Base-by-base conservation (phyloP, 148 eudicot species). In the Selenicereus undatus region DNA sequence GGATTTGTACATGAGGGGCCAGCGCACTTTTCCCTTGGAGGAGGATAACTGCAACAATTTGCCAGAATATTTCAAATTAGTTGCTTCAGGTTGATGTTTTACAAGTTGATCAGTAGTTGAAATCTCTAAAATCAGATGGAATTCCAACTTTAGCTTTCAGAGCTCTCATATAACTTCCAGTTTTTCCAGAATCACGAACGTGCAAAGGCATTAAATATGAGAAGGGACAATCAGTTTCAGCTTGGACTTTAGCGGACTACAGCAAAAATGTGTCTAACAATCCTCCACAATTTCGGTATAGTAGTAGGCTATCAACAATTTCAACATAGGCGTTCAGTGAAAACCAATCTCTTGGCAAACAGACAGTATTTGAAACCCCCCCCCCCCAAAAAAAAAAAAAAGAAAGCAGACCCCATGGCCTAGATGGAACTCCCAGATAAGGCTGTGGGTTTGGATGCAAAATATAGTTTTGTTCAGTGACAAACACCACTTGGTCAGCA, bases 11-110 rank as follows among this genome's bases (percentile, higher is more conserved):
- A 95, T 2, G 85, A 85, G 29, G 98, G 94, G 42, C 92, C 94
- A 39, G 88, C 94, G 83, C 98, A 95, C 74, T 81, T 91, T 84
- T 95, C 97, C 22, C 98, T 91, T 1, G 96, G 93, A 64, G 93
- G 92, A 54, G 98, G 98, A 82, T 93, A 93, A 73, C 98, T 95
- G 88, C 80, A 81, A 83, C 66, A 71, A n/a, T 27, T 77, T 65
- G 17, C 74, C 56, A 12, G 18, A 62, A 60, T 48, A 58, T 21
- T 32, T 26, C 71, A 36, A 4, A 77, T 54, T 5, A 62, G 36
- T 51, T 52, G 65, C n/a, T 50, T 9, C 20, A 24, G 13, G 45
- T 27, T 42, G 8, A 64, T 64, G 69, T 20, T 24, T 24, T n/a
- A 9, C 65, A 9, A 24, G 0, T 48, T 74, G 35, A 50, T 50